Evolutionary conservation across 306 rosid species (phyloP).

Genomic region (Cicer pinnatifidum): DNA sequence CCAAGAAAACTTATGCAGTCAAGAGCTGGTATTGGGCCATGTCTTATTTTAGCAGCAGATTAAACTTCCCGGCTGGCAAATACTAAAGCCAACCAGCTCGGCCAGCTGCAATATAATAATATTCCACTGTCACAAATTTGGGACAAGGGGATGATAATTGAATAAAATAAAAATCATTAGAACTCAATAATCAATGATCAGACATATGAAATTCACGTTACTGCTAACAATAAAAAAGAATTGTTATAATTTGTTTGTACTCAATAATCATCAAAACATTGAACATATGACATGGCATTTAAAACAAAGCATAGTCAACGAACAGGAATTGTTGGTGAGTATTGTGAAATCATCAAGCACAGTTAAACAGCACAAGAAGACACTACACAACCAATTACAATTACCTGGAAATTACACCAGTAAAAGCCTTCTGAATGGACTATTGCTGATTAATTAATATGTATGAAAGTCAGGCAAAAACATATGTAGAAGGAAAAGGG

Average conservation of each 20-base stretch:
- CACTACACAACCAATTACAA: neutral
- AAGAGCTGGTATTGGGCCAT: slow-evolving; percentile 69
- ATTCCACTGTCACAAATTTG: neutral
- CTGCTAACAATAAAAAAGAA: neutral
- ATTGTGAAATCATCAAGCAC: neutral
- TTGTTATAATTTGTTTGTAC: neutral
- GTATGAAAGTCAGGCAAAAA: neutral
- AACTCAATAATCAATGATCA: neutral
- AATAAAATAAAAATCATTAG: neutral
- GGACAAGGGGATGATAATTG: neutral
- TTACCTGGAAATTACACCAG: neutral
- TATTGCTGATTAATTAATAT: neutral
- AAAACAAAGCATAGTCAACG: neutral
- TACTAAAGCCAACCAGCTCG: slow-evolving; percentile 38
- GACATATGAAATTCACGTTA: neutral
- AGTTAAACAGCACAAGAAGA: neutral
- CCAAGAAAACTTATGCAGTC: slow-evolving; percentile 61
- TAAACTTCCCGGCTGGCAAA: slow-evolving; percentile 31
- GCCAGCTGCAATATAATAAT: slow-evolving; percentile 7
- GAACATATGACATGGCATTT: neutral
- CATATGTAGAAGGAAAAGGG: neutral
- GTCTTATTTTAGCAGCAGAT: slow-evolving; percentile 21
- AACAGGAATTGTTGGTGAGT: neutral
- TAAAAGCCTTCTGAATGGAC: neutral
- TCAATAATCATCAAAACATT: neutral